phyloP scores from a whole-genome alignment of 2,329 filamentous ascomycete genomes.

The Periconia sp. region DNA sequence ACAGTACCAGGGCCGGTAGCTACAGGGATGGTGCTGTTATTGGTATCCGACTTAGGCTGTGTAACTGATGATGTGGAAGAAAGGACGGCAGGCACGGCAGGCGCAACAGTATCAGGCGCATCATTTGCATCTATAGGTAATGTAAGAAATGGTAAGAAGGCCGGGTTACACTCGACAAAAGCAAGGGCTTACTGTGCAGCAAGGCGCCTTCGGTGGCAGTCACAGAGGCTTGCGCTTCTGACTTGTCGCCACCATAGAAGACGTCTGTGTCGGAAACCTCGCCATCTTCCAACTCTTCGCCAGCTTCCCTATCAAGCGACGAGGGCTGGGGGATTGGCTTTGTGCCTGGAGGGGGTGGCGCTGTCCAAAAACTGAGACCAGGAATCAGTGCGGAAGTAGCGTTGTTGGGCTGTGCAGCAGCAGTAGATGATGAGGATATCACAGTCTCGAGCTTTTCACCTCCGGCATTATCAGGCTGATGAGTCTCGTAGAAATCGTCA shows the following conservation, averaged over 20 bases:
- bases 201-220: conserved; percentile 20
- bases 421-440: conserved; percentile 7
- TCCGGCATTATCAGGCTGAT: conserved; percentile 27
- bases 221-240: conserved; percentile 20
- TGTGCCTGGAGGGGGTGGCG: conserved; percentile 17
- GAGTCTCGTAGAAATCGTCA: conserved; percentile 43
- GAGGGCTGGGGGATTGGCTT: conserved; percentile 6
- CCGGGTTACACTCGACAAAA: conserved; percentile 14
- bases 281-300: conserved; percentile 27
- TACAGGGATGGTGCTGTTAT: background rate
- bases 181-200: conserved; percentile 28
- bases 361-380: conserved; percentile 37
- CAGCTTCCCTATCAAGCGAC: conserved; percentile 17
- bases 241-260: conserved; percentile 30
- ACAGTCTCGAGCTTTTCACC: conserved; percentile 4
- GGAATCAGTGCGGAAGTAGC: conserved; percentile 30
- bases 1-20: conserved; percentile 3
- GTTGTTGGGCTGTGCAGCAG: conserved; percentile 24
- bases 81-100: conserved; percentile 5
- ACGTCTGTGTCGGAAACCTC: conserved; percentile 36
- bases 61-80: conserved; percentile 2
- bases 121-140: conserved; percentile 22
- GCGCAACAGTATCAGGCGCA: conserved; percentile 14
- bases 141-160: conserved; percentile 23
- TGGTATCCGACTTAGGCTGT: background rate